A percentile compares a stretch with the other conserved stretches of the same genome.
Conservation (phyloP, 768 basidiomycete genomes). For the Boletus tylopilopsis region DNA sequence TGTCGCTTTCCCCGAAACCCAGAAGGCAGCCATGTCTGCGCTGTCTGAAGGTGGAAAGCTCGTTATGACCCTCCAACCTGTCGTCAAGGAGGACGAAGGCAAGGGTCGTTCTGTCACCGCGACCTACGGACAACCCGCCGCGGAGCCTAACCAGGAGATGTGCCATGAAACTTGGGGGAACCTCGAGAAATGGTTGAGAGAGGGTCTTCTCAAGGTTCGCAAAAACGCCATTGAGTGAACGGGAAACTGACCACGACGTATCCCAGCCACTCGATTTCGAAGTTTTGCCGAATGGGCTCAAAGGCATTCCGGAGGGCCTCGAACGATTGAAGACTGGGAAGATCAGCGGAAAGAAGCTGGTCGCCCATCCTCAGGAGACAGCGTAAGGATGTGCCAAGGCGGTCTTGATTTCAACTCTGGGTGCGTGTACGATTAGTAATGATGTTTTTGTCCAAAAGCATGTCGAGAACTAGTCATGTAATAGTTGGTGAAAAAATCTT, state of each 20-base stretch:
- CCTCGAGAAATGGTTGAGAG: constrained; percentile 25
- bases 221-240: not conserved
- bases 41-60: constrained; percentile 35
- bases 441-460: not conserved
- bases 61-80: constrained; percentile 22
- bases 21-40: constrained; percentile 29
- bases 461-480: not conserved
- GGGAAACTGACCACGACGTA: not conserved
- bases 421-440: constrained; percentile 19
- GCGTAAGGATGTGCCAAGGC: constrained; percentile 4
- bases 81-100: constrained; percentile 22
- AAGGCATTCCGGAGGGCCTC: constrained; percentile 36
- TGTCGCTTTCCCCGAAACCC: constrained; percentile 33
- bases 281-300: constrained; percentile 39
- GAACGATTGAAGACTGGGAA: constrained; percentile 33
- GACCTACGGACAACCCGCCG: constrained; percentile 26
- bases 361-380: constrained; percentile 40
- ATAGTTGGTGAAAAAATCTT: not conserved
- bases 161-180: constrained; percentile 16
- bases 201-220: constrained; percentile 25
- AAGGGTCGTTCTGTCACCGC: constrained; percentile 15
- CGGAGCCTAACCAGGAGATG: constrained; percentile 14
- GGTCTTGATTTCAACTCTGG: not conserved
- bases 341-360: constrained; percentile 43
- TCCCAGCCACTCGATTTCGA: constrained; percentile 39